These are phyloP conservation scores for Colletotrichum sp. DNA, from an alignment of 2,329 filamentous ascomycete genomes.

Conservation along the genomic window DNA sequence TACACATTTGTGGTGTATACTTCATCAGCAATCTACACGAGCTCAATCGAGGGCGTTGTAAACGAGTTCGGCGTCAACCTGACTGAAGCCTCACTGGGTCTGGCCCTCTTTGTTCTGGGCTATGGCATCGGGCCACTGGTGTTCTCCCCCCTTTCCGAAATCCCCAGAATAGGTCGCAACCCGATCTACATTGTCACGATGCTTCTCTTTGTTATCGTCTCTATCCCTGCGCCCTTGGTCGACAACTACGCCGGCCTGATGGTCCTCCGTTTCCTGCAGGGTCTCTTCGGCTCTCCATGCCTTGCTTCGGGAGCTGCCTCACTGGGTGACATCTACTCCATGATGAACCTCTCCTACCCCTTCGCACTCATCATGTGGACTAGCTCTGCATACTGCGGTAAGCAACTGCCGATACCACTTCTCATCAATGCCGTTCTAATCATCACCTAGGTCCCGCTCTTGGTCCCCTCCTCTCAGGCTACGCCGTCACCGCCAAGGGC, in stretches of 20 bases:
- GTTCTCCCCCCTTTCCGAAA: constrained; percentile 70
- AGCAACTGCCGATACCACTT: neutral
- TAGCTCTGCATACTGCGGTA: constrained; percentile 39
- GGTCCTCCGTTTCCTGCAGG: constrained; percentile 67
- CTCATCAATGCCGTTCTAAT: neutral
- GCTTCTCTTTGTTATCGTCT: constrained; percentile 70
- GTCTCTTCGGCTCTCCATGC: constrained; percentile 70
- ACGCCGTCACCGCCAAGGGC: constrained; percentile 58
- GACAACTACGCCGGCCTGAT: constrained; percentile 68
- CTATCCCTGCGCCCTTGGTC: constrained; percentile 67
- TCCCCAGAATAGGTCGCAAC: constrained; percentile 70
- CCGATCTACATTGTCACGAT: constrained; percentile 72
- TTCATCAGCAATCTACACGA: constrained; percentile 51
- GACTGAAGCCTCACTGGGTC: constrained; percentile 58
- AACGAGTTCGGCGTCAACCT: constrained; percentile 56
- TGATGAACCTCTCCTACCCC: constrained; percentile 52
- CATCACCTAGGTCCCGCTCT: constrained; percentile 46
- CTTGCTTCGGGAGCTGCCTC: constrained; percentile 64
- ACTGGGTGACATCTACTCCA: constrained; percentile 57
- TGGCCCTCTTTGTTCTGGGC: constrained; percentile 68
- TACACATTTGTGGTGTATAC: constrained; percentile 68
- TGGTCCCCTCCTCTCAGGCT: constrained; percentile 65
- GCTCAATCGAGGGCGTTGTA: constrained; percentile 52
- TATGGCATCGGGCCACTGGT: constrained; percentile 69
- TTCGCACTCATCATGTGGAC: constrained; percentile 66